phyloP scores from a whole-genome alignment of 208 protist species.

The Wallacemonas sp. region DNA sequence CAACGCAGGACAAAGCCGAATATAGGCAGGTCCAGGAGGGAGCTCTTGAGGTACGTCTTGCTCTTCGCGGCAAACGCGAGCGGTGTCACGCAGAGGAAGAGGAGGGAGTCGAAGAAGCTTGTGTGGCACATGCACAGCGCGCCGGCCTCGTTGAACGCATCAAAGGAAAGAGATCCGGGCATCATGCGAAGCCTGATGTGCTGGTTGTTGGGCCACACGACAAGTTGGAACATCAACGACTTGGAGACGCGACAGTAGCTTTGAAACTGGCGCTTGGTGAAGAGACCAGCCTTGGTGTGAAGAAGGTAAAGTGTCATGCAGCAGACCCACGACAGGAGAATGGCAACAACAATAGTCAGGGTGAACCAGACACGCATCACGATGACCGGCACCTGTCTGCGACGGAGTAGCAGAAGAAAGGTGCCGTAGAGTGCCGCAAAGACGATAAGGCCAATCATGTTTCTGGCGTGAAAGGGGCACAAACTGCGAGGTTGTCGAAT shows the following conservation, averaged over 20 bases:
- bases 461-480: no score
- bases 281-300: conserved; percentile 27
- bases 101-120: conserved; percentile 72
- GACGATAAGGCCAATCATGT: conserved; percentile 18
- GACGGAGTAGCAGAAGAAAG: conserved; percentile 41
- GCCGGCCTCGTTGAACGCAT: conserved; percentile 22
- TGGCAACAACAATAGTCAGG: conserved; percentile 28
- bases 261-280: conserved; percentile 29
- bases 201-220: conserved; percentile 34
- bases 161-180: conserved; percentile 46
- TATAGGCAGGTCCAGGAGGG: conserved; percentile 59
- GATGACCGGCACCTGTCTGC: conserved; percentile 39
- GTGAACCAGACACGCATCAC: conserved; percentile 67
- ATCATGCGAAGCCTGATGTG: conserved; percentile 55
- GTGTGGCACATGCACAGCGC: conserved; percentile 67
- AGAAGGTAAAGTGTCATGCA: conserved; percentile 37
- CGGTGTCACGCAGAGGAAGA: conserved; percentile 51
- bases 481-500: no score
- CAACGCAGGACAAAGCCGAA: conserved; percentile 62
- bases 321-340: conserved; percentile 27
- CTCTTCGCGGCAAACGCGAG: conserved; percentile 33
- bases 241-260: conserved; percentile 35
- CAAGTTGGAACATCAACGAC: conserved; percentile 40
- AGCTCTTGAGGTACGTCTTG: conserved; percentile 68
- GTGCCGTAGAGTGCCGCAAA: conserved; percentile 30